Conservation (phyloP, 129 eudicot genomes). For the Flaveria trinervia region DNA sequence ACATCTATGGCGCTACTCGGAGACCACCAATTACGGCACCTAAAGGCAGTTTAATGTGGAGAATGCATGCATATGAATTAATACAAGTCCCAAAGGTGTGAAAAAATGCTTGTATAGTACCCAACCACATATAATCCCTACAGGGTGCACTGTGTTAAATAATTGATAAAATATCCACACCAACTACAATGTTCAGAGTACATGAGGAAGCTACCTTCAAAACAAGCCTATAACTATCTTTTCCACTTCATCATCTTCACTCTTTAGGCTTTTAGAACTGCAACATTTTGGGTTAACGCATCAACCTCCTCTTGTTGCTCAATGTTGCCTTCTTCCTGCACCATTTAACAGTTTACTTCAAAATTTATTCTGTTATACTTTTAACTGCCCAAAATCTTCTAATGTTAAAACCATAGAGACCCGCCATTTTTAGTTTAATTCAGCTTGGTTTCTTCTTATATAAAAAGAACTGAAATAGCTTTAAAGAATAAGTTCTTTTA, state of each 20-base stretch:
- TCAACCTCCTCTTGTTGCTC: constrained; percentile 61
- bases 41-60: no score
- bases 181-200: not conserved
- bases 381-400: not conserved
- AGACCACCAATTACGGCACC: no score
- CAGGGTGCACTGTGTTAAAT: not conserved
- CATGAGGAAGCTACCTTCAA: constrained; percentile 3
- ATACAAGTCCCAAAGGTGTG: no score
- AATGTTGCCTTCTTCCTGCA: constrained; percentile 55
- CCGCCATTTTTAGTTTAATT: not conserved
- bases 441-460: not conserved
- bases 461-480: not conserved
- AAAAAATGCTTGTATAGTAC: not conserved
- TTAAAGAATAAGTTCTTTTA: not conserved
- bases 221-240: constrained; percentile 19
- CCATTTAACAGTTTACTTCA: constrained; percentile 5
- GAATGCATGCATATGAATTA: no score
- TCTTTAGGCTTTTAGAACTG: constrained; percentile 45
- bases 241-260: constrained; percentile 16
- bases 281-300: constrained; percentile 50
- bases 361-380: not conserved
- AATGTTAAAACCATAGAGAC: not conserved
- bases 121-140: not conserved
- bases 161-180: constrained; percentile 5
- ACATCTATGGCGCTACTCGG: no score